A percentile compares a stretch with the other conserved stretches of the same genome.
These are phyloP conservation scores for Oldenlandia corymbosa DNA, from an alignment of 257 asterid species.

Conservation along the genomic window DNA sequence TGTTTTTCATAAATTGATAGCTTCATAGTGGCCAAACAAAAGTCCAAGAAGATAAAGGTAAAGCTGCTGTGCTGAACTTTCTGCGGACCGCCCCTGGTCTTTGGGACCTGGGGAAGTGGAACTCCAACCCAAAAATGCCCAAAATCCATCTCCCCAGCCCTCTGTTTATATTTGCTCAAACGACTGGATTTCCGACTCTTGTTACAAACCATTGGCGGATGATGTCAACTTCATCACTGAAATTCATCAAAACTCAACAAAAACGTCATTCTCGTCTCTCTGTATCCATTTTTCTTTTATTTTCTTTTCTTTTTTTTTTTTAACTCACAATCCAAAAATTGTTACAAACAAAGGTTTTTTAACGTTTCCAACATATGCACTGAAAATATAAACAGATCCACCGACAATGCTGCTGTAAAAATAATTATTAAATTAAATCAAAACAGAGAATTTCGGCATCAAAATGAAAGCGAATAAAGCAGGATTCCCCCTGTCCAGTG, in stretches of 20 bases:
- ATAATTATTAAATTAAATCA: background rate
- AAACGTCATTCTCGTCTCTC: too few relatives aligned
- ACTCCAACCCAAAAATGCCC: too few relatives aligned
- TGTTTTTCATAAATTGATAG: too few relatives aligned
- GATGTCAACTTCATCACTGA: background rate
- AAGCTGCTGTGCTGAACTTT: background rate
- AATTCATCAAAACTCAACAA: too few relatives aligned
- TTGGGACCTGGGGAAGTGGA: too few relatives aligned
- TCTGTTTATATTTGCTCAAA: background rate
- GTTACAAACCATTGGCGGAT: background rate
- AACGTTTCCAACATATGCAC: slow-evolving; percentile 4
- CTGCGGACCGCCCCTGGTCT: slow-evolving; percentile 6
- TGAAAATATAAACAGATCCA: background rate
- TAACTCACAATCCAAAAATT: too few relatives aligned
- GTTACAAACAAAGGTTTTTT: too few relatives aligned
- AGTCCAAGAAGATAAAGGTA: background rate
- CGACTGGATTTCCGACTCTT: background rate
- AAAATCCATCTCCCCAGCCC: background rate
- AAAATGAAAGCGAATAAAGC: background rate
- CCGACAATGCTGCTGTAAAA: background rate
- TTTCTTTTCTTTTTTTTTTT: too few relatives aligned
- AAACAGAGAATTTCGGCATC: background rate
- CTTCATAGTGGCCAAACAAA: background rate
- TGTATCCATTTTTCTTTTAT: too few relatives aligned
- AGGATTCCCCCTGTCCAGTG: background rate